These are phyloP conservation scores for Pythium monospermum DNA, from an alignment of 352 stramenopile genomes.

Conservation along the genomic window DNA sequence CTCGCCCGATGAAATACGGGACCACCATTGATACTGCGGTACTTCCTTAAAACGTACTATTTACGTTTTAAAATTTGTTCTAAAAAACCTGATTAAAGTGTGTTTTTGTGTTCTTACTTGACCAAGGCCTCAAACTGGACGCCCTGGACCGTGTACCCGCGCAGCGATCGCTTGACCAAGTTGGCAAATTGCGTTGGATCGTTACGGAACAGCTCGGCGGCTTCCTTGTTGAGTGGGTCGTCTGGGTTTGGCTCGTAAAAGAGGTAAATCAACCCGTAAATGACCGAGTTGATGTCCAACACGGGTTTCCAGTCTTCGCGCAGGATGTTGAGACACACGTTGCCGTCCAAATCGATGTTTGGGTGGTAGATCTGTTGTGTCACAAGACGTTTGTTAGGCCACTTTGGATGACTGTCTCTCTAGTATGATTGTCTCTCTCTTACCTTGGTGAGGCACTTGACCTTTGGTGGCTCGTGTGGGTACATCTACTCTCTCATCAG, in stretches of 20 bases:
- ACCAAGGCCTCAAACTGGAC: conserved; percentile 82
- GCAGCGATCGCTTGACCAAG: conserved; percentile 83
- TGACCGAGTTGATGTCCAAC: conserved; percentile 98
- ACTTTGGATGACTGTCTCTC: too few relatives aligned
- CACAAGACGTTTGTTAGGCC: not conserved
- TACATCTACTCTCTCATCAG: conserved; percentile 66
- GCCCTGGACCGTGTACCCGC: conserved; percentile 75
- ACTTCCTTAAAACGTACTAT: too few relatives aligned
- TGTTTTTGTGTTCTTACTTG: too few relatives aligned
- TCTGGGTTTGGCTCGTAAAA: conserved; percentile 99
- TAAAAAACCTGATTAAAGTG: too few relatives aligned
- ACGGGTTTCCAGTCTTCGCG: conserved; percentile 99
- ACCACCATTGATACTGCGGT: conserved; percentile 27
- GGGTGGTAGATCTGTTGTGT: conserved; percentile 94
- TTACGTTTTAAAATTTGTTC: too few relatives aligned
- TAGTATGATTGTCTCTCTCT: too few relatives aligned
- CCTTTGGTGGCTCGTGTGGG: conserved; percentile 97
- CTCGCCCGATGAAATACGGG: conserved; percentile 47
- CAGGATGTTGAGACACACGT: conserved; percentile 98
- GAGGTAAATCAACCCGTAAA: conserved; percentile 99
- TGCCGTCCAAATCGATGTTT: conserved; percentile 98
- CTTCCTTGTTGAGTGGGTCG: conserved; percentile 97
- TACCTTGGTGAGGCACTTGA: conserved; percentile 94
- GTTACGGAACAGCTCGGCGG: conserved; percentile 95
- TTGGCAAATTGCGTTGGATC: conserved; percentile 91